Base-by-base conservation (phyloP, 1,139 yeast species). In the Lodderomyces orthopsilosis region DNA sequence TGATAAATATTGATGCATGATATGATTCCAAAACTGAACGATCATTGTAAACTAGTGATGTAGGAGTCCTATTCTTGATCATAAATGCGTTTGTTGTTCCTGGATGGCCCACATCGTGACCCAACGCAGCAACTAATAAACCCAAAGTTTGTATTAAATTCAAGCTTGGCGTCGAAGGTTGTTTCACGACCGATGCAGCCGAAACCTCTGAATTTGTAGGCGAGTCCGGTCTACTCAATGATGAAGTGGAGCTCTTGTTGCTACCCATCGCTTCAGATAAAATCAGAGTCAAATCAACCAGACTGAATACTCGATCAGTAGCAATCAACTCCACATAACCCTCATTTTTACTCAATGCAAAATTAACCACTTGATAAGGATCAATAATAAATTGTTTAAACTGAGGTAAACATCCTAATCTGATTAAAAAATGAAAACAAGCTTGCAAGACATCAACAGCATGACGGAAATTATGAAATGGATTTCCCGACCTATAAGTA, bases 101-200 rank as follows among this genome's bases (percentile, higher is more conserved):
- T 0, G 98, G 98, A 62, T 93, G 98, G 17, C 96, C 96, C 26
- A 88, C 83, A 63, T 93, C 98, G 63, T 93, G 98, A 39, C 98
- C 98, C 40, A 91, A 68, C 1, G 96, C 95, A 1, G 96, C 88
- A 19, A 90, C 72, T 36, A 88, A 71, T 22, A 89, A 66, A 0
- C 83, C 79, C 37, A 83, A 63, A 1, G 78, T 69, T 55, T 82
- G 84, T 19, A 72, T 51, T 1, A 81, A 72, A 41, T 64, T 65
- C 34, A 77, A 57, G 39, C 63, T 51, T 24, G 35, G 41, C 17
- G n/a, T 21, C 2, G 15, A 17, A 4, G 26, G 26, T 12, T 18
- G 37, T 10, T 24, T 32, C 15, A 18, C 37, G 2, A 18, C 23
- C 4, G 34, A 15, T 14, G 39, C 26, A 15, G 37, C 17, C 9